These are phyloP conservation scores for Rhizopogon vesiculosus DNA, from an alignment of 768 basidiomycete species.

Conservation along the genomic window DNA sequence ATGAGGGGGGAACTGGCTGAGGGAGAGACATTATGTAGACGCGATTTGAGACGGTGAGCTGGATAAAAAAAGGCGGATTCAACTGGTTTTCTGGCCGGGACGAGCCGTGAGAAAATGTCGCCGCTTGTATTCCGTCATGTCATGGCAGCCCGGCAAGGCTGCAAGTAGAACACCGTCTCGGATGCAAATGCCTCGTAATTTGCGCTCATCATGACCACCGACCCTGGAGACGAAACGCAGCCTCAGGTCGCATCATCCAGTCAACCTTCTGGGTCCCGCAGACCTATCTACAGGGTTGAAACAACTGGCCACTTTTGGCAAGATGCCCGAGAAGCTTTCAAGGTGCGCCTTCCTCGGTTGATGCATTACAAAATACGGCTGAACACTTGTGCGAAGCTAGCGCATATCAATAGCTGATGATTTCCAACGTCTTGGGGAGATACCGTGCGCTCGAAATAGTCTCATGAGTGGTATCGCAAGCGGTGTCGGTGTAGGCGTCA, in stretches of 20 bases:
- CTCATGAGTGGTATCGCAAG: constrained; percentile 76
- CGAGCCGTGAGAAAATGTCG: constrained; percentile 26
- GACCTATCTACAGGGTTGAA: constrained; percentile 24
- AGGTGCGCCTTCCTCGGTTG: constrained; percentile 16
- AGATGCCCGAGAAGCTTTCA: constrained; percentile 24
- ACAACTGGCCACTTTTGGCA: constrained; percentile 28
- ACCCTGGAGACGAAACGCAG: not conserved
- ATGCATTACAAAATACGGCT: not conserved
- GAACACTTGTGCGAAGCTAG: constrained; percentile 32
- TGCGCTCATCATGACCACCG: not conserved
- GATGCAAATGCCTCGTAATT: not conserved
- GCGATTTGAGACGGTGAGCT: constrained; percentile 20
- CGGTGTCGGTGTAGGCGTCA: constrained; percentile 70
- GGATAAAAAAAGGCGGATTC: constrained; percentile 6
- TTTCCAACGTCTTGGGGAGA: constrained; percentile 55
- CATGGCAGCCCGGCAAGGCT: too few species aligned
- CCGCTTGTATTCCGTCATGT: too few species aligned
- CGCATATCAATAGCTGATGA: constrained; percentile 46
- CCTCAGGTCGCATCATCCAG: not conserved
- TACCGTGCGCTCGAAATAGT: constrained; percentile 76
- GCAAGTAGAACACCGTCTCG: too few species aligned
- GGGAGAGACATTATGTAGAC: constrained; percentile 74
- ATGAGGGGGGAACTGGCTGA: constrained; percentile 94
- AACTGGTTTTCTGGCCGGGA: constrained; percentile 11
- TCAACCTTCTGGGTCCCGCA: constrained; percentile 9